Conservation (phyloP, 140 eudicot genomes). For the Oenanthe javanica region DNA sequence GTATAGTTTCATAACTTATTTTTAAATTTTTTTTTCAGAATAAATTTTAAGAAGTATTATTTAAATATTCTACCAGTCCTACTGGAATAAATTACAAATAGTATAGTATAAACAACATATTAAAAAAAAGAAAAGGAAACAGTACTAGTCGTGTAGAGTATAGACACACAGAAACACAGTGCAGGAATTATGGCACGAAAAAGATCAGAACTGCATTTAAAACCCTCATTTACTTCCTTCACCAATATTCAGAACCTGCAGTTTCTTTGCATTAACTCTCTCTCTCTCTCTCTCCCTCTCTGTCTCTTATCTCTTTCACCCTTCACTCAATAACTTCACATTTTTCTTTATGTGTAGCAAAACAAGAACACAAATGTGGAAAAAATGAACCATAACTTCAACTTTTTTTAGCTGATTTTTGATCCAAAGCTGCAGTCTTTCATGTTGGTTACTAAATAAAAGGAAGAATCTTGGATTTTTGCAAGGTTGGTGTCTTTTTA, state of each 20-base stretch:
- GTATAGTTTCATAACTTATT: too few relatives aligned
- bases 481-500: background rate
- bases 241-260: constrained; percentile 40
- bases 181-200: constrained; percentile 73
- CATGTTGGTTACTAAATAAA: background rate
- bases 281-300: constrained; percentile 20
- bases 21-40: too few relatives aligned
- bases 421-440: background rate
- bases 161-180: constrained; percentile 7
- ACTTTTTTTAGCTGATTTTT: background rate
- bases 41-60: too few relatives aligned
- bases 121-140: too few relatives aligned
- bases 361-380: background rate
- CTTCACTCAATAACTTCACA: background rate
- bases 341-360: background rate
- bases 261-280: constrained; percentile 29
- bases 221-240: constrained; percentile 67
- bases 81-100: too few relatives aligned
- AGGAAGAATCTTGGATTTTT: background rate
- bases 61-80: too few relatives aligned
- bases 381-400: background rate
- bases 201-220: constrained; percentile 68
- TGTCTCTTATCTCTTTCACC: constrained; percentile 11
- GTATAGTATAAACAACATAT: too few relatives aligned
- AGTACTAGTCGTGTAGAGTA: too few relatives aligned